These are phyloP conservation scores for Quercus lobata DNA, from an alignment of 331 rosid genomes.

Conservation along the genomic window DNA sequence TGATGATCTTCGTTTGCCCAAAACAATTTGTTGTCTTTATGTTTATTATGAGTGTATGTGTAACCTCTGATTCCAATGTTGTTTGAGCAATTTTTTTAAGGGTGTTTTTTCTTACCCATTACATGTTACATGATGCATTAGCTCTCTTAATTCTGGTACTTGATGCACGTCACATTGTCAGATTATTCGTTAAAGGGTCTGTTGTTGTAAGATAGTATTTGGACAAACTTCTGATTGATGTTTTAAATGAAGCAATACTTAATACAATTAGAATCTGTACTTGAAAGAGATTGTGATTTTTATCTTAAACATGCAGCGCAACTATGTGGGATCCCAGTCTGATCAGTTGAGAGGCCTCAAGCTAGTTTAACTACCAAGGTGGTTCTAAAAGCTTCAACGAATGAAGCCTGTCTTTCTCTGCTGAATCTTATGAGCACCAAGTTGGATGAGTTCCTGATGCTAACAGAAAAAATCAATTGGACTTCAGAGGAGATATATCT, in stretches of 20 bases:
- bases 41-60: no score
- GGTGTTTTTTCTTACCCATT: no score
- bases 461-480: constrained; percentile 57
- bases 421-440: constrained; percentile 53
- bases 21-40: no score
- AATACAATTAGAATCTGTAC: constrained; percentile 53
- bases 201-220: constrained; percentile 68
- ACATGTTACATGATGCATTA: no score
- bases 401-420: constrained; percentile 61
- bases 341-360: constrained; percentile 59
- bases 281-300: constrained; percentile 87
- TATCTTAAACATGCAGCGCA: constrained; percentile 67
- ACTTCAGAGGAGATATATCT: constrained; percentile 58
- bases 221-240: constrained; percentile 69
- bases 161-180: constrained; percentile 64
- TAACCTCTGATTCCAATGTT: no score
- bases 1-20: no score
- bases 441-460: constrained; percentile 71
- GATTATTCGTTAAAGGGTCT: constrained; percentile 79
- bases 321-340: constrained; percentile 45
- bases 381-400: constrained; percentile 64
- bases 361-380: constrained; percentile 68
- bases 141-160: constrained; percentile 76
- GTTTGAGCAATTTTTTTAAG: no score
- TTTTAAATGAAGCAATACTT: constrained; percentile 63